Evolutionary conservation across 768 basidiomycete genomes (phyloP), one percentile per base, ranked within the genome.

Genomic region (Termitomyces sp.): DNA sequence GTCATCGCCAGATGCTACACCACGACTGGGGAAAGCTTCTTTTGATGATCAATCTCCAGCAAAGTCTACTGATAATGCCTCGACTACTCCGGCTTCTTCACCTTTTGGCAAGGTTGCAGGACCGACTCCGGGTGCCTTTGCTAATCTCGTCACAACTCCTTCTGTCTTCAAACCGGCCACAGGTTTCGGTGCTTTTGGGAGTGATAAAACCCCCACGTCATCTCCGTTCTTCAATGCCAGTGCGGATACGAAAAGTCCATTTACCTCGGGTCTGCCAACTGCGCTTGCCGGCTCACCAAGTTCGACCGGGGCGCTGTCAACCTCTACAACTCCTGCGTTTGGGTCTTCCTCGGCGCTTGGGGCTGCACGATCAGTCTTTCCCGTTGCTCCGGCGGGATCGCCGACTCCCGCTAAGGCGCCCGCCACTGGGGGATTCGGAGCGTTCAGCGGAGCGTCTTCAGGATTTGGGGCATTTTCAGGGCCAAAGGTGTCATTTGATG

Each of bases 141-240:
- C 76, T n/a, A 70, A 70, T 55, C 53, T 76, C 8, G 70, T 71
- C 46, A 67, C 71, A 12, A 70, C 73, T n/a, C 67, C 74, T 32
- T 74, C 72, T 6, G 68, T 65, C 4, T 77, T 79, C 66, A 77
- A 75, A 55, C 77, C 77, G 20, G 74, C 77, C 5, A 60, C 66
- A 43, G 79, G 79, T 2, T 80, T 81, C 57, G 78, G 79, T 18
- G 81, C 80, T 0, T 82, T 83, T 66, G 79, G 78, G 18, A 75
- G 73, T 48, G 72, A 71, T 38, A 65, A 68, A 50, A 63, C 74
- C 4, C 70, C 79, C 3, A 70, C 69, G 28, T 68, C 75, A 43
- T 87, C 85, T 7, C 84, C 85, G 3, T 87, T 86, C 69, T 79
- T 80, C 68, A 79, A 80, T 63, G 71, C 72, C 71, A 23, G 73